Evolutionary conservation across 805 yeast genomes (phyloP).

Genomic region (Ascoidea asiatica): DNA sequence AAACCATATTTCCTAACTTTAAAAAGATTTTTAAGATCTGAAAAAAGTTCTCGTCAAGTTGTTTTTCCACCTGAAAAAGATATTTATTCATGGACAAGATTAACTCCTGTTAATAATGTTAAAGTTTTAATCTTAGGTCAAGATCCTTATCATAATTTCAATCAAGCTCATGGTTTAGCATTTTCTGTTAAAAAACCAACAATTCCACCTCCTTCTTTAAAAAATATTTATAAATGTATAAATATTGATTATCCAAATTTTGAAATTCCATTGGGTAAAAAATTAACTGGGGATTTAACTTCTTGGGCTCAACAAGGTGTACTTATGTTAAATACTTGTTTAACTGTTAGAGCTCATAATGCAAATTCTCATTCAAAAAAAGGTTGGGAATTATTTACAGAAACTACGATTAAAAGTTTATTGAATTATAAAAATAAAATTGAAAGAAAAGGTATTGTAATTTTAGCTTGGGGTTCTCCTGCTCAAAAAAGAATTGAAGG

Average conservation of each 20-base stretch:
- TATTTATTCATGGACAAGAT: conserved; percentile 84
- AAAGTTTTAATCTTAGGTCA: conserved; percentile 83
- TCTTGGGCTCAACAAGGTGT: conserved; percentile 87
- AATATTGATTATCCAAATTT: conserved; percentile 58
- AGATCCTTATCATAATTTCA: conserved; percentile 87
- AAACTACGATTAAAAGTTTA: conserved; percentile 43
- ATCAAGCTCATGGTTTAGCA: conserved; percentile 95
- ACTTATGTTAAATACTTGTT: conserved; percentile 69
- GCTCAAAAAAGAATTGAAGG: conserved; percentile 49
- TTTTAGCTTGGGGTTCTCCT: conserved; percentile 75
- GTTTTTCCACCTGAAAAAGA: conserved; percentile 71
- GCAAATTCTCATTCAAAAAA: conserved; percentile 83
- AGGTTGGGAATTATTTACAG: conserved; percentile 93
- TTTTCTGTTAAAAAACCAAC: conserved; percentile 82
- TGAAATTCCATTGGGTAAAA: conserved; percentile 36
- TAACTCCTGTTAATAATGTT: conserved; percentile 59
- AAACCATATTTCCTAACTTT: conserved; percentile 74
- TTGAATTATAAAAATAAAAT: conserved; percentile 31
- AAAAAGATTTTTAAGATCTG: conserved; percentile 46
- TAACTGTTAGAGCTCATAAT: conserved; percentile 85
- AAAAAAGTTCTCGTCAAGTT: conserved; percentile 28
- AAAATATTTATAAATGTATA: conserved; percentile 76
- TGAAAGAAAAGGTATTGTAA: conserved; percentile 40
- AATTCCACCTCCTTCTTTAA: conserved; percentile 76
- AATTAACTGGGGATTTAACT: conserved; percentile 50